Evolutionary conservation across 2,329 filamentous ascomycete genomes (phyloP), one percentile per base, ranked within the genome.

Genomic region (Aspergillus ustus): DNA sequence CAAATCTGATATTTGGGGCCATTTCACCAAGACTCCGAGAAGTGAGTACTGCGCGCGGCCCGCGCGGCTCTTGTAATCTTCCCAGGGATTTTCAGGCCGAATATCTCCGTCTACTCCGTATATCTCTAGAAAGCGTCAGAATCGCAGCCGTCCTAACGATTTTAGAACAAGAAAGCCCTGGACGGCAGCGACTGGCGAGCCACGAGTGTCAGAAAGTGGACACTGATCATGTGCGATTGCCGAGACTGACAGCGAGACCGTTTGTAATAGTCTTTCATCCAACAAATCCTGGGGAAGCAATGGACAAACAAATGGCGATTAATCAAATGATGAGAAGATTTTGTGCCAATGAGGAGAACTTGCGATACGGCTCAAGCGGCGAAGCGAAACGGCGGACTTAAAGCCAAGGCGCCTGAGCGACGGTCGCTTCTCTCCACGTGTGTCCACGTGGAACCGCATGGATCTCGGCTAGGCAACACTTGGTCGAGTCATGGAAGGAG

Each of bases 401-500:
- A 40, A 46, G 59, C 55, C 55, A 63, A 63, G 61, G 53, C 61
- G 53, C 61, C 58, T 57, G 61, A 63, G 58, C 45, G 55, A 59
- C 56, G 52, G 59, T 58, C 60, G 51, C 55, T 66, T 67, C 65
- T 66, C 66, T 68, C 73, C 73, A 75, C 73, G 73, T 75, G 73
- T 65, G 65, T 66, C 66, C 73, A 75, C 73, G 73, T 75, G 73
- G 70, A 66, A 69, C 70, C 62, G 69, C 72, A 72, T 73, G 69
- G 66, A 67, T 70, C 70, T 67, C 64, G 64, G 59, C 57, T 66
- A 66, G 56, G 63, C 68, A 71, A 57, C 65, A 68, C 65, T 63
- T 73, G 64, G 70, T 71, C 72, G 67, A 60, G 61, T 55, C 56
- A 58, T 71, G 59, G 69, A 70, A 72, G 63, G 54, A 63, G 61